Base-by-base conservation (phyloP, 257 asterid species). In the Solanum microdontum region DNA sequence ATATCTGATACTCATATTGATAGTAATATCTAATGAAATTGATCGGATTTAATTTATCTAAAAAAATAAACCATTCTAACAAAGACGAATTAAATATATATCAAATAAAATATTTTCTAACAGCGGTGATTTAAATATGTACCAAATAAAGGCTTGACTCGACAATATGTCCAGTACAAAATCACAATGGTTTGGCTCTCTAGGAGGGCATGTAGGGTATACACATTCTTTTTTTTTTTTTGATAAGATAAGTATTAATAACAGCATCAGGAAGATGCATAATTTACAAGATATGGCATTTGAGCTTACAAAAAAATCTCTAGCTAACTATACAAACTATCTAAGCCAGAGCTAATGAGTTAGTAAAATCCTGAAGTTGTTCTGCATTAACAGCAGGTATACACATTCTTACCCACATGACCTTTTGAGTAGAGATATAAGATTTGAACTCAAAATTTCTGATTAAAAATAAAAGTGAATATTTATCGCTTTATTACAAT, bases 101-200 rank as follows among this genome's bases (percentile, higher is more conserved):
- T 0, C 0, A n/a, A 11, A n/a, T 64, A 10, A 62, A 66, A 24
- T 24, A 66, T 2, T 24, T 66, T 24, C 8, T 62, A 62, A 62
- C 0, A 62, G n/a, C 0, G 30, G 1, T n/a, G 1, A 62, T 10
- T n/a, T n/a, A 0, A 8, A 24, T 66, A 13, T 24, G 2, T 5
- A 24, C 8, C 11, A 24, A 66, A 23, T 60, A 60, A 23, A 60
- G 6, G 14, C 28, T 62, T 11, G 28, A 62, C 69, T 62, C 69
- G 0, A n/a, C 7, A 10, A n/a, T 0, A 11, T 64, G 15, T 11
- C 15, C 1, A 4, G 3, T 64, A 2, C 2, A 64, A 64, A n/a
- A 64, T 4, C 17, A 5, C 32, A 64, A 64, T n/a, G 8, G 32
- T 2, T 24, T n/a, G 15, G 15, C 1, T n/a, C 26, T 64, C 6